Percentiles rank a stretch among this genome's conserved stretches.
Evolutionary conservation across 148 eudicot species (phyloP).

Genomic region (Arbutus unedo): DNA sequence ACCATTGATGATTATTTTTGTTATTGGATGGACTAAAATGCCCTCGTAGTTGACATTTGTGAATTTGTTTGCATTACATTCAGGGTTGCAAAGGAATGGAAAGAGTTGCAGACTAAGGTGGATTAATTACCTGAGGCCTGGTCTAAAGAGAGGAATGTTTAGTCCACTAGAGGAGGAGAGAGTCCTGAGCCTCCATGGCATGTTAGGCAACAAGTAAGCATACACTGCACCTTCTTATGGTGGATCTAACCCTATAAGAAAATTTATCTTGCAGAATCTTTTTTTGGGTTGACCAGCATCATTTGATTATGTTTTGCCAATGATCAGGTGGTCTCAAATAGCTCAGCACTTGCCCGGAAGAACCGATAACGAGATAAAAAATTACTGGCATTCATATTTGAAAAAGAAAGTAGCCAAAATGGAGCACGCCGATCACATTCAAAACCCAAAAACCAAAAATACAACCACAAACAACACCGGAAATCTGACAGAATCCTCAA

Average conservation of each 20-base stretch:
- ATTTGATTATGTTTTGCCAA: not conserved
- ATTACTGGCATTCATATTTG: conserved; percentile 68
- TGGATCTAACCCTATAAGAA: not conserved
- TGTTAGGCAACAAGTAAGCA: conserved; percentile 86
- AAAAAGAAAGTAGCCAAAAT: conserved; percentile 42
- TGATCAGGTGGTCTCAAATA: conserved; percentile 72
- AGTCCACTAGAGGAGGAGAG: conserved; percentile 55
- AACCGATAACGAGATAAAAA: conserved; percentile 77
- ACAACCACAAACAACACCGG: conserved; percentile 11
- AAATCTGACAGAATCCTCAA: conserved; percentile 15
- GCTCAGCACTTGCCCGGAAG: conserved; percentile 69
- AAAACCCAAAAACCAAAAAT: not conserved
- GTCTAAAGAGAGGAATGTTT: conserved; percentile 65
- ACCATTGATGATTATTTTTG: no score
- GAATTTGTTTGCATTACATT: not conserved
- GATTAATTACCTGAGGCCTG: conserved; percentile 79
- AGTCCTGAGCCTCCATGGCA: conserved; percentile 57
- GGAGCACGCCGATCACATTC: conserved; percentile 14
- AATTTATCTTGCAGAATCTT: not conserved
- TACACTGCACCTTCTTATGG: not conserved
- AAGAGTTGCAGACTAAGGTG: conserved; percentile 87
- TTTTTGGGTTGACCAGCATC: not conserved
- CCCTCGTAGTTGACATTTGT: conserved; percentile 24
- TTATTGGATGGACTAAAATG: no score
- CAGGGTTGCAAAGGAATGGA: conserved; percentile 77